phyloP scores from a whole-genome alignment of 2,329 filamentous ascomycete species.

The Colletotrichum lentis region DNA sequence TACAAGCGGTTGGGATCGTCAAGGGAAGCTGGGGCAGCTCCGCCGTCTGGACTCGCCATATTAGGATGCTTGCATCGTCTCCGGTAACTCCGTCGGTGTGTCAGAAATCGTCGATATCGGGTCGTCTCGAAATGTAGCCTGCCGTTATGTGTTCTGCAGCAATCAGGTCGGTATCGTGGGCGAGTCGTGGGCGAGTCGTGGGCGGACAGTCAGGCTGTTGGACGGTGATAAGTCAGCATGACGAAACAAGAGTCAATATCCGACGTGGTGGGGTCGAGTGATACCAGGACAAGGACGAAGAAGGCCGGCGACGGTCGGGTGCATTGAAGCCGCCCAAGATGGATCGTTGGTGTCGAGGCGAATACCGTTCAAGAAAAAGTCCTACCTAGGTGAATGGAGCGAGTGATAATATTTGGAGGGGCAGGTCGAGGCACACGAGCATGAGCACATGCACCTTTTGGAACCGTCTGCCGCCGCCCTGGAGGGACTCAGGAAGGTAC shows the following conservation, averaged over 20 bases:
- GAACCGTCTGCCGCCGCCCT: slow-evolving; percentile 27
- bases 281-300: slow-evolving; percentile 23
- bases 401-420: slow-evolving; percentile 35
- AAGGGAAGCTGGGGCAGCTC: slow-evolving; percentile 40
- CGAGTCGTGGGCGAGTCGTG: slow-evolving; percentile 26
- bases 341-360: slow-evolving; percentile 4
- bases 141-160: slow-evolving; percentile 10
- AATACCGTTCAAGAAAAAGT: slow-evolving; percentile 11
- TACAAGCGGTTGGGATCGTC: slow-evolving; percentile 38
- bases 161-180: slow-evolving; percentile 33
- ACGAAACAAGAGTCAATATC: slow-evolving; percentile 38
- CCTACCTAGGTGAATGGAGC: slow-evolving; percentile 5
- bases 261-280: slow-evolving; percentile 31
- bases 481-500: slow-evolving; percentile 2
- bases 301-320: not conserved
- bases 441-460: slow-evolving; percentile 36
- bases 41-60: slow-evolving; percentile 48
- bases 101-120: not conserved
- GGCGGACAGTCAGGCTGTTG: slow-evolving; percentile 34
- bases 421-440: slow-evolving; percentile 34
- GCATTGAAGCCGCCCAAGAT: slow-evolving; percentile 5
- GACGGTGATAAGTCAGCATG: slow-evolving; percentile 37
- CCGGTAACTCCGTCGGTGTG: slow-evolving; percentile 5
- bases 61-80: slow-evolving; percentile 41
- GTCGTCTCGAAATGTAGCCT: not conserved